Evolutionary conservation across 2,329 filamentous ascomycete species (phyloP).

Genomic region (Venturia carpophila): DNA sequence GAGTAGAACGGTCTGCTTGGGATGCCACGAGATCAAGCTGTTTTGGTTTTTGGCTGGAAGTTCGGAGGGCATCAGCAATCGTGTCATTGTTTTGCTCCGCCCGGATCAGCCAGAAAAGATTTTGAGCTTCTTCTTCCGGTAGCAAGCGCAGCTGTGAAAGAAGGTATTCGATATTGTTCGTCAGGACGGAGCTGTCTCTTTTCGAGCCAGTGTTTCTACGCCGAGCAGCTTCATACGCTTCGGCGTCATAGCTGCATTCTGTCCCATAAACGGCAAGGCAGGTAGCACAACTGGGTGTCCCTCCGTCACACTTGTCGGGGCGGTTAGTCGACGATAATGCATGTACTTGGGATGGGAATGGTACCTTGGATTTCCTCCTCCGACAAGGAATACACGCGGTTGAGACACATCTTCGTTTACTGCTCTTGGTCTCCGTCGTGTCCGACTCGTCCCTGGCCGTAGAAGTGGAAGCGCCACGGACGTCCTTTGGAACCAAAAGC

Average conservation of each 20-base stretch:
- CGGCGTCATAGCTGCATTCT: constrained; percentile 43
- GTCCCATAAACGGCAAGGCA: constrained; percentile 45
- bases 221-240: constrained; percentile 21
- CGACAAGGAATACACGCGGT: constrained; percentile 16
- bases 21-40: constrained; percentile 24
- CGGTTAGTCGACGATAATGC: neutral
- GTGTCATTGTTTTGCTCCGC: constrained; percentile 33
- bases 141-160: constrained; percentile 33
- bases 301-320: constrained; percentile 40
- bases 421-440: neutral
- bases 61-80: constrained; percentile 35
- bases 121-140: constrained; percentile 38
- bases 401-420: constrained; percentile 16
- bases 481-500: neutral
- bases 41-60: constrained; percentile 30
- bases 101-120: constrained; percentile 38
- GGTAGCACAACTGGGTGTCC: constrained; percentile 42
- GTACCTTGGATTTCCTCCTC: constrained; percentile 5
- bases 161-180: constrained; percentile 22
- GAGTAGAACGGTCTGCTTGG: neutral
- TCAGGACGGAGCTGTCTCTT: constrained; percentile 30
- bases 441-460: neutral
- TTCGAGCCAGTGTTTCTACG: constrained; percentile 35
- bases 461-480: neutral
- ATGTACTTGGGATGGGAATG: neutral